These are phyloP conservation scores for Tolypocladium tropicale DNA, from an alignment of 2,329 filamentous ascomycete genomes.

Conservation along the genomic window DNA sequence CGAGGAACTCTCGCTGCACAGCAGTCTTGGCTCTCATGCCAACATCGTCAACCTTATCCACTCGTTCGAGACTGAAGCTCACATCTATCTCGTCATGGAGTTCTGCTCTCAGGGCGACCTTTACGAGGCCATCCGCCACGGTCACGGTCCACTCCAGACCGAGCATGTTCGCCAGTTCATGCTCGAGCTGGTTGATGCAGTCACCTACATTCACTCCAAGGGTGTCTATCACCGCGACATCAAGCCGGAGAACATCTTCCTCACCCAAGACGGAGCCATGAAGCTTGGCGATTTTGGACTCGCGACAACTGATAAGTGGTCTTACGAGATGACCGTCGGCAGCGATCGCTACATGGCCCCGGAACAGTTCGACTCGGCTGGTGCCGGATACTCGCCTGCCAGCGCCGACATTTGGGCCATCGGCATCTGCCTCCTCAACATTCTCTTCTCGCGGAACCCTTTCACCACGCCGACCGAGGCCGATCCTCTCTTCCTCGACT, in stretches of 20 bases:
- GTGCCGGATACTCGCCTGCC: conserved; percentile 80
- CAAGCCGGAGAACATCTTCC: conserved; percentile 98
- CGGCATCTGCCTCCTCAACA: conserved; percentile 91
- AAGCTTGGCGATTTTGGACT: conserved; percentile 96
- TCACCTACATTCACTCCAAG: conserved; percentile 82
- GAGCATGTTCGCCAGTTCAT: conserved; percentile 97
- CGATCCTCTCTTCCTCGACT: conserved; percentile 91
- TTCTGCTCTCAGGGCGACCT: conserved; percentile 92
- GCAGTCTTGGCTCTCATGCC: conserved; percentile 65
- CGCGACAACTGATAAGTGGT: conserved; percentile 82
- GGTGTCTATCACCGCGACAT: conserved; percentile 95
- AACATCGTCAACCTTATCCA: conserved; percentile 91
- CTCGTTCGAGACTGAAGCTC: conserved; percentile 84
- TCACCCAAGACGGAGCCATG: conserved; percentile 76
- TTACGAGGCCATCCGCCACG: conserved; percentile 90
- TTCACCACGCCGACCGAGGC: conserved; percentile 83
- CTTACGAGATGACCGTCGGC: conserved; percentile 84
- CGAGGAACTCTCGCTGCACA: conserved; percentile 72
- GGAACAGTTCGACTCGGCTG: conserved; percentile 88
- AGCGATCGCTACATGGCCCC: conserved; percentile 99
- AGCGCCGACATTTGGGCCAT: conserved; percentile 96
- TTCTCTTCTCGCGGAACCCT: conserved; percentile 92
- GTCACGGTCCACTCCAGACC: conserved; percentile 81
- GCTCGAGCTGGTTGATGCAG: conserved; percentile 82
- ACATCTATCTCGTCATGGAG: conserved; percentile 87